These are phyloP conservation scores for Fragilariopsis cylindrus DNA, from an alignment of 108 stramenopile genomes.

Conservation along the genomic window DNA sequence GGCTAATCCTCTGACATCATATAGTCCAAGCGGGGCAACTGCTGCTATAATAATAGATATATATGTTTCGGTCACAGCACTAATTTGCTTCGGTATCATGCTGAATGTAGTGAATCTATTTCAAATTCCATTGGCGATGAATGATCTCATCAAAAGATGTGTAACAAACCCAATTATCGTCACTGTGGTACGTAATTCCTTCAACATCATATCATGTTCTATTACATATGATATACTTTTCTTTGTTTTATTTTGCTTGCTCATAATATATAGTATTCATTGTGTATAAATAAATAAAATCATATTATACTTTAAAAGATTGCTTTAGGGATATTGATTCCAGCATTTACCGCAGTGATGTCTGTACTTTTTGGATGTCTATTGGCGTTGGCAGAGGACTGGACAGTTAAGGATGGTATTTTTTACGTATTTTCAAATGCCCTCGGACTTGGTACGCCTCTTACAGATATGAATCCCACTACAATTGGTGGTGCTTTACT, in stretches of 20 bases:
- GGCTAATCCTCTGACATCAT: constrained; percentile 10
- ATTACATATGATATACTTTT: neutral
- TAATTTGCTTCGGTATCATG: constrained; percentile 14
- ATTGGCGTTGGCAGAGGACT: neutral
- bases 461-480: neutral
- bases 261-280: neutral
- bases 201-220: no score
- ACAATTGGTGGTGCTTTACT: neutral
- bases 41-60: constrained; percentile 3
- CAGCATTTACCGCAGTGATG: neutral
- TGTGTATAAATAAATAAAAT: neutral
- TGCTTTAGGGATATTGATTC: constrained; percentile 5
- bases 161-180: neutral
- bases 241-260: neutral
- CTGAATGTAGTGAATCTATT: constrained; percentile 11
- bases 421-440: constrained; percentile 4
- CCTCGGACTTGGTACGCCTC: constrained; percentile 1
- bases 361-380: neutral
- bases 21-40: neutral
- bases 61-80: constrained; percentile 1
- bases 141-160: neutral
- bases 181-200: neutral
- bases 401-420: constrained; percentile 8
- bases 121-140: constrained; percentile 9
- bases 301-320: neutral